These are phyloP conservation scores for Aspergillus sp. DNA, from an alignment of 2,329 filamentous ascomycete species.

Conservation along the genomic window DNA sequence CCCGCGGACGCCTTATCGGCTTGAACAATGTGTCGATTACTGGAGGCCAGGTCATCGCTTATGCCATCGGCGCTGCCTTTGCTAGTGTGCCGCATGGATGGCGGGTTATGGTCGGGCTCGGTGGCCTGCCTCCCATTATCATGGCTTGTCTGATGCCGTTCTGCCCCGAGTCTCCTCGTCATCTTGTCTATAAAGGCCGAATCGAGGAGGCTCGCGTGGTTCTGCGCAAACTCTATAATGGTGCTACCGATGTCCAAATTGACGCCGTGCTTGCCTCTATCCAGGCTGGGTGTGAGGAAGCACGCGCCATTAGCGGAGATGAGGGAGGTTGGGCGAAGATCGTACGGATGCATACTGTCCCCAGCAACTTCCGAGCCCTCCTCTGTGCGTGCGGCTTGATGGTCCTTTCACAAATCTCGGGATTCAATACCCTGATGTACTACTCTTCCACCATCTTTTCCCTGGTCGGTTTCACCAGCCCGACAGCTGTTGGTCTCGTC, in stretches of 20 bases:
- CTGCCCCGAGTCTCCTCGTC: constrained; percentile 37
- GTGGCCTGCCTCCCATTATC: constrained; percentile 49
- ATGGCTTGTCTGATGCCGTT: constrained; percentile 47
- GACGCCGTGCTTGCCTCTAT: constrained; percentile 48
- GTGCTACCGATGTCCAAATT: constrained; percentile 43
- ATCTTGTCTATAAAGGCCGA: constrained; percentile 21
- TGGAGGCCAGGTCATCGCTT: constrained; percentile 43
- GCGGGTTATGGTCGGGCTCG: constrained; percentile 52
- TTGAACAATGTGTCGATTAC: constrained; percentile 51
- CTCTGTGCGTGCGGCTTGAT: constrained; percentile 52
- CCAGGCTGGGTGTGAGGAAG: constrained; percentile 40
- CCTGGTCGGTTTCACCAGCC: constrained; percentile 52
- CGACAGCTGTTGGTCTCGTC: constrained; percentile 46
- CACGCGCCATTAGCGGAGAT: constrained; percentile 41
- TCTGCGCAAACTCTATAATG: constrained; percentile 28
- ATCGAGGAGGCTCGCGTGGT: constrained; percentile 32
- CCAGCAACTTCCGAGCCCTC: constrained; percentile 39
- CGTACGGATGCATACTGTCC: constrained; percentile 48
- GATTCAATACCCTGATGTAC: constrained; percentile 50
- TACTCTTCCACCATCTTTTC: constrained; percentile 46
- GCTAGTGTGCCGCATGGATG: constrained; percentile 45
- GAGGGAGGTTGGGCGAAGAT: constrained; percentile 45
- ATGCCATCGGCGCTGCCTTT: constrained; percentile 45
- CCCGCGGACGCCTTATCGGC: constrained; percentile 40
- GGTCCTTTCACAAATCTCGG: constrained; percentile 51